Conservation (phyloP, 179 eudicot species). For the Drosera spatulata region DNA sequence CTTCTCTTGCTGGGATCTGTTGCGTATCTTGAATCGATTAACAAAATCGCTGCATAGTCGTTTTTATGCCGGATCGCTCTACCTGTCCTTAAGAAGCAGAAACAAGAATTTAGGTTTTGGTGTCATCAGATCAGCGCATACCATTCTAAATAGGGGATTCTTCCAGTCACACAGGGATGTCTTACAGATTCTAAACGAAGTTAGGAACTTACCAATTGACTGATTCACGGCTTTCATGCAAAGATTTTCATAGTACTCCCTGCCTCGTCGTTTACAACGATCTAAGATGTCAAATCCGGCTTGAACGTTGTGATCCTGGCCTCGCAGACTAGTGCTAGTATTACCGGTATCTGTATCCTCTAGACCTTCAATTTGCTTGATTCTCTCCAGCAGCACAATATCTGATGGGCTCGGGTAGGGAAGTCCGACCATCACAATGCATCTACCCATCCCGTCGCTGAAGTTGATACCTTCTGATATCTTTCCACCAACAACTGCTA, state of each 20-base stretch:
- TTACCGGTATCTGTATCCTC: conserved; percentile 17
- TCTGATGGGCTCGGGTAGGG: conserved; percentile 97
- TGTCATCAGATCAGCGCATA: no score
- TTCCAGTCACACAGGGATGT: no score
- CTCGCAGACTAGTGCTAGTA: conserved; percentile 6
- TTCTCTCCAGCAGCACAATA: conserved; percentile 71
- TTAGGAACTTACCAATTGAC: conserved; percentile 63
- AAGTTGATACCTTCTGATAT: conserved; percentile 96
- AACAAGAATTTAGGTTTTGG: not conserved
- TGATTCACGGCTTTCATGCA: conserved; percentile 99
- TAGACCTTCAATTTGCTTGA: conserved; percentile 86
- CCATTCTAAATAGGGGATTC: no score
- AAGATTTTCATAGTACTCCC: conserved; percentile 87
- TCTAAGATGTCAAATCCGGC: conserved; percentile 61
- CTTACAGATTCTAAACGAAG: not conserved
- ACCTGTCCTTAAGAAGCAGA: conserved; percentile 28
- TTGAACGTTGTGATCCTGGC: conserved; percentile 24
- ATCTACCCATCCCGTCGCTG: conserved; percentile 93
- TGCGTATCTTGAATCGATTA: conserved; percentile 78
- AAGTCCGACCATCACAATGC: conserved; percentile 91
- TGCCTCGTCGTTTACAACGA: conserved; percentile 77
- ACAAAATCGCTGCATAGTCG: conserved; percentile 86
- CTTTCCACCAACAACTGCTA: conserved; percentile 97
- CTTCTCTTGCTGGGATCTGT: conserved; percentile 42
- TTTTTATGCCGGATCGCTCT: conserved; percentile 84